Evolutionary conservation across 768 basidiomycete genomes (phyloP), one percentile per base, ranked within the genome.

Genomic region (Amanita muscaria): DNA sequence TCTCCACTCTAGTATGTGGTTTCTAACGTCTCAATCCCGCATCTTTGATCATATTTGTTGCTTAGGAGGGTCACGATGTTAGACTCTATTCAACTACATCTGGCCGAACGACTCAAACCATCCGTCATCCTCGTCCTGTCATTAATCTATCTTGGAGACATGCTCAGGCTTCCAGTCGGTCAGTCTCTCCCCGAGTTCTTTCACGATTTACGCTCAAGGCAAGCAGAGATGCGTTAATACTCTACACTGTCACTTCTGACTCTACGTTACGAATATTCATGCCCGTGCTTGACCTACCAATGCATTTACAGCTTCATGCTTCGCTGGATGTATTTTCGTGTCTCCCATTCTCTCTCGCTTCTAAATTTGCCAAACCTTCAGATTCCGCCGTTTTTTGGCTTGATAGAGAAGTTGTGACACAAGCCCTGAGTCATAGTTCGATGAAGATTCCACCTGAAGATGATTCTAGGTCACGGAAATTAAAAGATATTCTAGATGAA

Each of bases 231-330:
- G 85, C 88, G 57, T 67, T 83, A 2, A 78, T 83, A 44, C 68
- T 94, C 3, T 92, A 87, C 58, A 91, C 89, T 27, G 74, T 88
- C 48, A 89, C 92, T 11, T 76, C 79, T 19, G 87, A 92, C 54
- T 77, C 86, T 1, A 83, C 83, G 4, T 59, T 94, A 27, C 80
- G 92, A 18, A 79, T 96, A 55, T 93, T 88, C 60, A 66, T 87
- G 25, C 88, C 92, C 4, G 88, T 96, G 10, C 65, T 96, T 35
- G 92, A 96, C 59, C 78, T 81, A 12, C 89, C 90, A 10, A 78
- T 80, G 50, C 75, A 79, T 57, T 70, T 96, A 31, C 92, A 94
- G 59, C 73, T 96, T 4, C 89, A 91, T 56, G 77, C 83, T 5
- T 73, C 85, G 2, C 58, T 93, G 37, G 88, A 92, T 56, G 60